Base-by-base conservation (phyloP, 2,329 filamentous ascomycete genomes). In the Penicillium rolfsii region DNA sequence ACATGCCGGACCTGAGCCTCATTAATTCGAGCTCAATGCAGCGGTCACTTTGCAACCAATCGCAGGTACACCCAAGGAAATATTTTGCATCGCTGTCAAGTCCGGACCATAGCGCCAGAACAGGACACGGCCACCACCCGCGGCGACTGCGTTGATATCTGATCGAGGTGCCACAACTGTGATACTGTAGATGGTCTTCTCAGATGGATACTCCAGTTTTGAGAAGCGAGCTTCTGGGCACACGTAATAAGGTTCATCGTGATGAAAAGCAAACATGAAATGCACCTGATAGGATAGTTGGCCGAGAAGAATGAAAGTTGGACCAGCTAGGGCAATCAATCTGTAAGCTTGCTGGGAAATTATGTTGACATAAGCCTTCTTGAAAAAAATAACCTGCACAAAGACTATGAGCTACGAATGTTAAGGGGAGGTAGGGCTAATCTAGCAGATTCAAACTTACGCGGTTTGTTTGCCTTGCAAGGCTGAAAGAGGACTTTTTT, bases 81-180 rank as follows among this genome's bases (percentile, higher is more conserved):
- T 64, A 0, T 65, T 61, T 52, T 4, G 22, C 43, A 26, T 63
- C 36, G 46, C 72, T 58, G 38, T 65, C 55, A 62, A 30, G 33
- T 63, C 62, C 19, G 66, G 81, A 0, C 93, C 91, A 65, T 96
- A 95, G 63, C 84, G 86, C 84, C 91, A 96, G 78, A 94, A 94
- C 2, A 97, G 81, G 28, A 78, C 77, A 4, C 77, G 79, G 12
- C 79, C 78, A 58, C 93, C 93, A 45, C 93, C 93, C 2, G 93
- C 93, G 1, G 93, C 93, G 0, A 97, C 93, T 0, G 93, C 97
- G 75, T 96, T 96, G 77, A 97, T 96, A 70, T 97, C 91, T 0
- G 96, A 82, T 70, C 96, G 92, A 0, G 93, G 93, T 1, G 90
- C 93, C 70, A 96, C 91, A n/a, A 97, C 93, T 0, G 92, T 93